These are phyloP conservation scores for Yamadazyma scolyti DNA, from an alignment of 805 yeast genomes.

Conservation along the genomic window DNA sequence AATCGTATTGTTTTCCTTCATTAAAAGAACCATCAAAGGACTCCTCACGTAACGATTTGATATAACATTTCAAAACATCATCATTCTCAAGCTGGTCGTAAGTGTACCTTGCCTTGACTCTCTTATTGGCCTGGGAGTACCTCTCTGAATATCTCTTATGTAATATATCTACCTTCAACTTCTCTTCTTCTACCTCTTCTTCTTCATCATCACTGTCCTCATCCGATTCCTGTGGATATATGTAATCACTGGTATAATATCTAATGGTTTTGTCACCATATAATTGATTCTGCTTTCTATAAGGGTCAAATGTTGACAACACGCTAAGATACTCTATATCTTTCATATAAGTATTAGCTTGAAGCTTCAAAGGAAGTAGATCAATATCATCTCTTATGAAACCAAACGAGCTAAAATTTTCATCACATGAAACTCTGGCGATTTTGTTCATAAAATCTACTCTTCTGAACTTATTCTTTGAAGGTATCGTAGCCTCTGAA, in stretches of 20 bases:
- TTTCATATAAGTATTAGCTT: constrained; percentile 40
- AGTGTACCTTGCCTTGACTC: constrained; percentile 12
- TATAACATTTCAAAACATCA: background rate
- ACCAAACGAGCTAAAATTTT: constrained; percentile 61
- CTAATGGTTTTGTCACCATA: constrained; percentile 23
- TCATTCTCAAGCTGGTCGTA: constrained; percentile 15
- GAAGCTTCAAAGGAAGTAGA: constrained; percentile 51
- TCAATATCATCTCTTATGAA: constrained; percentile 63
- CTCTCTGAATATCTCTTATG: constrained; percentile 12
- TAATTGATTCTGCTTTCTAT: constrained; percentile 40
- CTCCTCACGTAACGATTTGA: constrained; percentile 1
- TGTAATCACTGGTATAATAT: constrained; percentile 25
- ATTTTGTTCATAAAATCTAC: constrained; percentile 53
- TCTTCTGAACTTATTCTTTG: constrained; percentile 49
- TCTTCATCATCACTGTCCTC: constrained; percentile 13
- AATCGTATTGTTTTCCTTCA: constrained; percentile 31
- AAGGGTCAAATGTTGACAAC: constrained; percentile 25
- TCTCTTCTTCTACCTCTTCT: constrained; percentile 10
- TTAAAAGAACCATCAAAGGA: constrained; percentile 2
- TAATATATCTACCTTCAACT: constrained; percentile 16
- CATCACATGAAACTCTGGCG: constrained; percentile 64
- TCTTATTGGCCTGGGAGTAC: constrained; percentile 10
- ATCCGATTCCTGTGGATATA: constrained; percentile 19
- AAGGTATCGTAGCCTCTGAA: constrained; percentile 24
- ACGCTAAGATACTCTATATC: constrained; percentile 60